Percentiles rank a stretch among this genome's conserved stretches.
These are phyloP conservation scores for Tephrocybe sp. DNA, from an alignment of 768 basidiomycete species.

Conservation along the genomic window DNA sequence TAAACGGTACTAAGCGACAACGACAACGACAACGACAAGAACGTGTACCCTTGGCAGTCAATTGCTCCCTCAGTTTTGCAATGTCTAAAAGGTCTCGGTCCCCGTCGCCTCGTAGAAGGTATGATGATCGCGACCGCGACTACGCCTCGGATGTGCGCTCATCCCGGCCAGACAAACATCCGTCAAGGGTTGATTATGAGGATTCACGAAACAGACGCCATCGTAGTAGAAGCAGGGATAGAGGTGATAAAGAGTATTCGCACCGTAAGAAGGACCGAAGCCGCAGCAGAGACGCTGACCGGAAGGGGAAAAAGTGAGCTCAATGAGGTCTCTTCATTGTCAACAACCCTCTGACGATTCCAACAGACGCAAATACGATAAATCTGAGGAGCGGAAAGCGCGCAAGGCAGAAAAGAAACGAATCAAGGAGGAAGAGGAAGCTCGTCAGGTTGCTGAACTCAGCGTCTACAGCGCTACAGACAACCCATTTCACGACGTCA, in stretches of 20 bases:
- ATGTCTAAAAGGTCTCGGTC: constrained; percentile 59
- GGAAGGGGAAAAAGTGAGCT: constrained; percentile 48
- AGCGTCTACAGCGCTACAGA: constrained; percentile 96
- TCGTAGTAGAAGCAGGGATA: constrained; percentile 27
- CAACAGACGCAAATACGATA: constrained; percentile 77
- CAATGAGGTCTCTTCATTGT: background rate
- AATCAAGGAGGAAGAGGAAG: constrained; percentile 83
- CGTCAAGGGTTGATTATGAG: constrained; percentile 30
- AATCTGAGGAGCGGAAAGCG: constrained; percentile 81
- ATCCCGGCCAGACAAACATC: constrained; percentile 31
- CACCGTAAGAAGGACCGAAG: constrained; percentile 34
- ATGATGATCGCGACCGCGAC: constrained; percentile 37
- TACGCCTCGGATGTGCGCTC: constrained; percentile 34
- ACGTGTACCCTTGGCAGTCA: background rate
- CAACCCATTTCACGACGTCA: constrained; percentile 98
- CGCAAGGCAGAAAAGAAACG: constrained; percentile 89
- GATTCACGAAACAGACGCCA: constrained; percentile 28
- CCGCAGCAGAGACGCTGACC: constrained; percentile 37
- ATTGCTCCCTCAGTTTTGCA: background rate
- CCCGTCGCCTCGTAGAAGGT: constrained; percentile 41
- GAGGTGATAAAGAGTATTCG: constrained; percentile 21
- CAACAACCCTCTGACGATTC: background rate
- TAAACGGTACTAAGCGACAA: background rate
- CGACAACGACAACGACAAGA: background rate
- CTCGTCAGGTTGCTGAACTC: constrained; percentile 89